Percentiles rank a stretch among this genome's conserved stretches.
Conservation (phyloP, 108 stramenopile genomes). For the Schizochytrium sp. region DNA sequence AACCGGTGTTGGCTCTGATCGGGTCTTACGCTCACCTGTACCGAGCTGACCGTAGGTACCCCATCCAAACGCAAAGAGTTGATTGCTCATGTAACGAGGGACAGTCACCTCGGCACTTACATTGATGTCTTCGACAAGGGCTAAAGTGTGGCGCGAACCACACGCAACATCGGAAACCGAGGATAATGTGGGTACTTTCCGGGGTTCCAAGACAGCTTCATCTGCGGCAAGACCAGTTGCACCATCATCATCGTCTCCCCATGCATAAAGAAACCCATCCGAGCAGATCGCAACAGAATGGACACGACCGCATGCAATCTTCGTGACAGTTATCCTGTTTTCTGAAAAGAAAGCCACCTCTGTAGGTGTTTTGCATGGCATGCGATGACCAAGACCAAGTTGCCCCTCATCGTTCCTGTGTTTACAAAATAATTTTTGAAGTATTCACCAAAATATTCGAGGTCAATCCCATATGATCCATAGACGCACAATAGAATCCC, state of each 20-base stretch:
- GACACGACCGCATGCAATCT: conserved; percentile 45
- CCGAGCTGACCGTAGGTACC: conserved; percentile 57
- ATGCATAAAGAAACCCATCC: conserved; percentile 27
- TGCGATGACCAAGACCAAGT: conserved; percentile 44
- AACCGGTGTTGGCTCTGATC: conserved; percentile 10
- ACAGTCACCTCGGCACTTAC: conserved; percentile 4
- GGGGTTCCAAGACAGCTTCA: conserved; percentile 36
- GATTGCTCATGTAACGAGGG: conserved; percentile 7
- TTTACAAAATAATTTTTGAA: background rate
- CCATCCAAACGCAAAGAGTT: conserved; percentile 55
- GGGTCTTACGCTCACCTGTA: conserved; percentile 41
- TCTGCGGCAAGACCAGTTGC: conserved; percentile 17
- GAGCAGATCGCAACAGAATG: conserved; percentile 17
- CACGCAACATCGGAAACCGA: conserved; percentile 45
- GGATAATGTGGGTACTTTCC: background rate
- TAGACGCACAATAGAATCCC: too few relatives aligned
- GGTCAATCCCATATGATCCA: too few relatives aligned
- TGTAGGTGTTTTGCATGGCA: conserved; percentile 46
- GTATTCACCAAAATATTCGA: background rate
- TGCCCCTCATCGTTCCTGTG: conserved; percentile 49
- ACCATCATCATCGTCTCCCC: conserved; percentile 53
- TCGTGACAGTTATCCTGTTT: background rate
- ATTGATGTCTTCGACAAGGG: conserved; percentile 8
- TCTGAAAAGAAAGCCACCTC: conserved; percentile 6
- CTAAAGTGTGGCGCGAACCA: conserved; percentile 39